These are phyloP conservation scores for Penicillium sp. DNA, from an alignment of 2,329 filamentous ascomycete species.

Conservation along the genomic window DNA sequence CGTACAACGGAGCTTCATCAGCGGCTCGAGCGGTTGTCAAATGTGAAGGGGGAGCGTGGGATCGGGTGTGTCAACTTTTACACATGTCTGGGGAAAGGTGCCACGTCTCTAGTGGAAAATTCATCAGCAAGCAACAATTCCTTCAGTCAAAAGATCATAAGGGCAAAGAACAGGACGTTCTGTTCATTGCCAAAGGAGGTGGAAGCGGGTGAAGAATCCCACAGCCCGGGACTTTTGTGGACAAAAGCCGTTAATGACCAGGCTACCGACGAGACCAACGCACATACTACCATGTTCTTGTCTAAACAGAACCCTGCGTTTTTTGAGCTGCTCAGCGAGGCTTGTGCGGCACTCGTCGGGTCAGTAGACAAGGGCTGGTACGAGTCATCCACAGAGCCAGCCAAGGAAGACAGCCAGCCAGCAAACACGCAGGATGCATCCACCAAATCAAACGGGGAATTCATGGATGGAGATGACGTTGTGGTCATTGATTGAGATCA, in stretches of 20 bases:
- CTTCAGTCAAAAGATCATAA: slow-evolving; percentile 40
- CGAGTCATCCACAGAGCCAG: slow-evolving; percentile 26
- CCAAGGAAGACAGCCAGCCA: slow-evolving; percentile 21
- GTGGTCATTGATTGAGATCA: slow-evolving; percentile 34
- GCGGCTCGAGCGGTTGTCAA: slow-evolving; percentile 69
- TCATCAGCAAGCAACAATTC: slow-evolving; percentile 25
- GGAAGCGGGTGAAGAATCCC: slow-evolving; percentile 28
- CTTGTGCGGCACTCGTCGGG: slow-evolving; percentile 39
- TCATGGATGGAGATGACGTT: slow-evolving; percentile 37
- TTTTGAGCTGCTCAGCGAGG: slow-evolving; percentile 39
- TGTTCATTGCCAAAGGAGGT: slow-evolving; percentile 72
- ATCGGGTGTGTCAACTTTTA: slow-evolving; percentile 87
- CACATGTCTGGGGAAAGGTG: slow-evolving; percentile 74
- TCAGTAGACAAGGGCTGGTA: slow-evolving; percentile 47
- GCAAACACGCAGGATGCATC: slow-evolving; percentile 13
- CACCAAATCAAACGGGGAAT: slow-evolving; percentile 22
- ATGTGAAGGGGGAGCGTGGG: slow-evolving; percentile 63
- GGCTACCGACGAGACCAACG: slow-evolving; percentile 74
- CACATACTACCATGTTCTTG: slow-evolving; percentile 65
- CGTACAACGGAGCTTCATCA: slow-evolving; percentile 78
- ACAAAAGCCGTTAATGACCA: slow-evolving; percentile 74
- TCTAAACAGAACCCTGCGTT: slow-evolving; percentile 48
- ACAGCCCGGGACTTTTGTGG: slow-evolving; percentile 56
- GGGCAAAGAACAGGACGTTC: slow-evolving; percentile 73
- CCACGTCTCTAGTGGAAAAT: slow-evolving; percentile 40